A percentile compares a stretch with the other conserved stretches of the same genome.
Conservation (phyloP, 768 basidiomycete species). For the Jaapia argillacea region DNA sequence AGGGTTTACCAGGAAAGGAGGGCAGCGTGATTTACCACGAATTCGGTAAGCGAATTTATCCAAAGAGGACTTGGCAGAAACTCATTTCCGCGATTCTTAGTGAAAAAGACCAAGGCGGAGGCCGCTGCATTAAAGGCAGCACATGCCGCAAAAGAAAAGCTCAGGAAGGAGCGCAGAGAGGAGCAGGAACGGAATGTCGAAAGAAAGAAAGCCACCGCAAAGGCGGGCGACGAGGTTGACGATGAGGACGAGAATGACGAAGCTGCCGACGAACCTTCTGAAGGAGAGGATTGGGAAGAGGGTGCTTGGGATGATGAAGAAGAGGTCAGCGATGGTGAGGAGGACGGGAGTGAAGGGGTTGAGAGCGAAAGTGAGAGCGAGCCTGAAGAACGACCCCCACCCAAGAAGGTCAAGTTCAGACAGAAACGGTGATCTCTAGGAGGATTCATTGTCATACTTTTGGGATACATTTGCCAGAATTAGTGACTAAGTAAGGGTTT, state of each 20-base stretch:
- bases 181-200: conserved; percentile 90
- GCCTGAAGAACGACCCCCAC: conserved; percentile 33
- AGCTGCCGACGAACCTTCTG: conserved; percentile 28
- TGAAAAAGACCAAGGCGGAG: conserved; percentile 84
- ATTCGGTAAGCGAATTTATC: conserved; percentile 53
- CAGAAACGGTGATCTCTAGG: conserved; percentile 32
- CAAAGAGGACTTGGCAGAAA: not conserved
- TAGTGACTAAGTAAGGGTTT: too few species aligned
- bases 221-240: conserved; percentile 21
- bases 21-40: conserved; percentile 91
- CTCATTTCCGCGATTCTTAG: conserved; percentile 28
- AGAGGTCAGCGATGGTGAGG: conserved; percentile 49
- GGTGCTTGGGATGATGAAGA: conserved; percentile 49
- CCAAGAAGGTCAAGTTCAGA: conserved; percentile 45
- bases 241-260: conserved; percentile 25
- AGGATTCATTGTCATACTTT: too few species aligned
- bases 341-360: conserved; percentile 30
- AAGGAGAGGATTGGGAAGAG: conserved; percentile 28
- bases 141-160: conserved; percentile 67
- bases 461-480: too few species aligned
- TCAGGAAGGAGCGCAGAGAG: conserved; percentile 69
- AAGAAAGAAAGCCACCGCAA: conserved; percentile 53
- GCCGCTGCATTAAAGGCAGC: conserved; percentile 53
- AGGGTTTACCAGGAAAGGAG: conserved; percentile 90
- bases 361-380: conserved; percentile 25